A percentile compares a stretch with the other conserved stretches of the same genome.
phyloP scores from a whole-genome alignment of 2,329 filamentous ascomycete genomes.

The Byssochlamys sp. region DNA sequence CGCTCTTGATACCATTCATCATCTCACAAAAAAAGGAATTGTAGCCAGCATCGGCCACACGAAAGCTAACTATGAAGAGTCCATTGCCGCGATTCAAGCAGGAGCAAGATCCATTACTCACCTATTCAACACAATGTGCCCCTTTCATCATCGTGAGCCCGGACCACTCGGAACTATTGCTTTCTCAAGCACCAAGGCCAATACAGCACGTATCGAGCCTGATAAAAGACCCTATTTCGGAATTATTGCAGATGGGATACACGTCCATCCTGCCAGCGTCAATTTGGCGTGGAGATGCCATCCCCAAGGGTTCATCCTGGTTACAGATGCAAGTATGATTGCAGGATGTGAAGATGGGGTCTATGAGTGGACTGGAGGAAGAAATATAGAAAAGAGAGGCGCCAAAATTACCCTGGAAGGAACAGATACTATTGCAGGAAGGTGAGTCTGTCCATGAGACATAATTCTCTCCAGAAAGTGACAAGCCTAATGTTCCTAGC shows the following conservation, averaged over 20 bases:
- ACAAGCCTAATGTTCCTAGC: slow-evolving; percentile 1
- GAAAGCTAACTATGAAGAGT: slow-evolving; percentile 6
- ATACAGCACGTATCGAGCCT: slow-evolving; percentile 9
- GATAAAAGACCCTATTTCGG: slow-evolving; percentile 9
- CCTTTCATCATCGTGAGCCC: slow-evolving; percentile 8
- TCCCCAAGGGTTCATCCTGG: slow-evolving; percentile 6
- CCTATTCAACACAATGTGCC: slow-evolving; percentile 10
- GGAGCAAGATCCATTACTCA: slow-evolving; percentile 9
- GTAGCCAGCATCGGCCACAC: slow-evolving; percentile 9
- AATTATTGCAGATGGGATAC: slow-evolving; percentile 10
- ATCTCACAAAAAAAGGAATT: slow-evolving; percentile 4
- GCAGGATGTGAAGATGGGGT: slow-evolving; percentile 9
- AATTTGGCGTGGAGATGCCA: slow-evolving; percentile 6
- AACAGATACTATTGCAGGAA: slow-evolving; percentile 11
- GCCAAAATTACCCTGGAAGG: slow-evolving; percentile 5
- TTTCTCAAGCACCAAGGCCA: background rate
- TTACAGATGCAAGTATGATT: slow-evolving; percentile 11
- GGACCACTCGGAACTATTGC: slow-evolving; percentile 6
- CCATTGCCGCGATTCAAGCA: slow-evolving; percentile 2
- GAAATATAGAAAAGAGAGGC: slow-evolving; percentile 6
- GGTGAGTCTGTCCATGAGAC: slow-evolving; percentile 33
- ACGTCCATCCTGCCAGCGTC: slow-evolving; percentile 8
- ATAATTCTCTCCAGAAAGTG: background rate
- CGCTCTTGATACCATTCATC: slow-evolving; percentile 7
- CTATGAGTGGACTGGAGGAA: slow-evolving; percentile 7